Evolutionary conservation across 306 rosid genomes (phyloP).

Genomic region (Ceratonia siliqua): DNA sequence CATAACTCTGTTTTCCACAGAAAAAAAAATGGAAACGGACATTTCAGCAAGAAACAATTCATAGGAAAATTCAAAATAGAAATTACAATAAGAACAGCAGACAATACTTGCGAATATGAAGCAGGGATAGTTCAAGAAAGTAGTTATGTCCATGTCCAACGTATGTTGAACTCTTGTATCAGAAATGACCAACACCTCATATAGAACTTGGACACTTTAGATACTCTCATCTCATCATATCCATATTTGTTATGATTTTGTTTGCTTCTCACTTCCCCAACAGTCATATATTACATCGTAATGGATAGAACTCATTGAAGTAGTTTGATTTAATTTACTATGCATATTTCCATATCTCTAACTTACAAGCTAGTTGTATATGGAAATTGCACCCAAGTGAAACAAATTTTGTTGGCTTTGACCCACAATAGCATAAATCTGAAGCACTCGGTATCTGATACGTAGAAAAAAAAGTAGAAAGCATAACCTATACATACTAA

Average conservation of each 20-base stretch:
- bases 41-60: neutral
- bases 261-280: neutral
- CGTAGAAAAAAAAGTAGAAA: neutral
- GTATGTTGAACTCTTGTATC: no score
- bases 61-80: neutral
- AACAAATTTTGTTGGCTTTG: neutral
- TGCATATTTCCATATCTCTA: neutral
- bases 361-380: slow-evolving; percentile 7
- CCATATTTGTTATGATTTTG: neutral
- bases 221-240: neutral
- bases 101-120: no score
- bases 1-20: neutral
- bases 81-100: neutral
- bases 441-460: neutral
- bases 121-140: no score
- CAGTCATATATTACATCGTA: neutral
- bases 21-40: neutral
- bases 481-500: neutral
- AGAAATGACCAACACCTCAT: neutral
- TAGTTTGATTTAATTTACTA: neutral
- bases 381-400: neutral
- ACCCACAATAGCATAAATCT: neutral
- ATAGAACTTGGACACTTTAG: neutral
- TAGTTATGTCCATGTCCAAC: no score
- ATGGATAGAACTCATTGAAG: neutral